phyloP scores from a whole-genome alignment of 495 filamentous ascomycete genomes.

The Halenospora varia region DNA sequence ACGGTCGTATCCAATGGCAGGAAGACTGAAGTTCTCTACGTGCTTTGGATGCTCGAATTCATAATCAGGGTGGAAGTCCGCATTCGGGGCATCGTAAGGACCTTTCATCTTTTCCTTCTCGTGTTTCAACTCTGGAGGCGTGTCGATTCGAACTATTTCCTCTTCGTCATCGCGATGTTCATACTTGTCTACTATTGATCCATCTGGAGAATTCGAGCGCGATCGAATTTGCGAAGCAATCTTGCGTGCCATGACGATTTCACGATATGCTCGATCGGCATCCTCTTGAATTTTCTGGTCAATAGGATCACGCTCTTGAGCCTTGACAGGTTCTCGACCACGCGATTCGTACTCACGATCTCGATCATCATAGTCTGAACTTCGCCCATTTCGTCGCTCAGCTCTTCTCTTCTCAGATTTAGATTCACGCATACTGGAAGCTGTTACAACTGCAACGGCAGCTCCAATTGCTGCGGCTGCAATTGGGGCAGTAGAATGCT shows the following conservation, averaged over 20 bases:
- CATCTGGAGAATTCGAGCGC: conserved; percentile 36
- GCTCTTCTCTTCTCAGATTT: conserved; percentile 20
- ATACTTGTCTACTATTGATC: conserved; percentile 48
- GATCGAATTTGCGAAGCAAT: conserved; percentile 44
- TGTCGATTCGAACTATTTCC: conserved; percentile 34
- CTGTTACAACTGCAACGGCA: conserved; percentile 30
- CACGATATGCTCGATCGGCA: conserved; percentile 47
- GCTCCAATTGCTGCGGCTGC: conserved; percentile 31
- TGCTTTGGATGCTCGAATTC: conserved; percentile 36
- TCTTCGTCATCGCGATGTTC: conserved; percentile 30
- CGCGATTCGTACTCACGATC: conserved; percentile 5
- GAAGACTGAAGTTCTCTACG: conserved; percentile 24
- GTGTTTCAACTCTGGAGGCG: conserved; percentile 43
- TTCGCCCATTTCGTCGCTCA: conserved; percentile 16
- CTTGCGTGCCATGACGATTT: conserved; percentile 41
- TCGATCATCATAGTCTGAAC: conserved; percentile 2
- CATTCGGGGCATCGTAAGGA: conserved; percentile 49
- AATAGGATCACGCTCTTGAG: conserved; percentile 33
- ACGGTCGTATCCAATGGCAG: conserved; percentile 2
- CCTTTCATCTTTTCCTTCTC: conserved; percentile 37
- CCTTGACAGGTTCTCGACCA: conserved; percentile 4
- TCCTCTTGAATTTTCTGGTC: too few species aligned
- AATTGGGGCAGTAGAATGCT: conserved; percentile 35
- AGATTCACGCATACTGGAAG: conserved; percentile 26
- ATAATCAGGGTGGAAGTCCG: conserved; percentile 50